Evolutionary conservation across 306 rosid genomes (phyloP).

Genomic region (Gillenia trifoliata): DNA sequence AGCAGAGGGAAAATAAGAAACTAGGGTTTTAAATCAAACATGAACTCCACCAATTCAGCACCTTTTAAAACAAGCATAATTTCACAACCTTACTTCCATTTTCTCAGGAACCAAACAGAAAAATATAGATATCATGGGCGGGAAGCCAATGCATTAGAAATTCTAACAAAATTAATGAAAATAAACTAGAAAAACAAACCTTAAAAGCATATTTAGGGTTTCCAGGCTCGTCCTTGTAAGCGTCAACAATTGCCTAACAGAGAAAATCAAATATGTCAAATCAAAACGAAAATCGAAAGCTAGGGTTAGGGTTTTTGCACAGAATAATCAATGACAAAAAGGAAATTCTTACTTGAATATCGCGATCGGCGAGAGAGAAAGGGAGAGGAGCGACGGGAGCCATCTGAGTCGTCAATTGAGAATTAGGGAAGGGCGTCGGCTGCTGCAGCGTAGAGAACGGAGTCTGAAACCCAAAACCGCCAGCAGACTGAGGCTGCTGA

Average conservation of each 20-base stretch:
- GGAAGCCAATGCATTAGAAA: slow-evolving; percentile 2
- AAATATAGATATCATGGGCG: neutral
- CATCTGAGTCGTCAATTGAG: slow-evolving; percentile 84
- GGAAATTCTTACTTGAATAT: slow-evolving; percentile 55
- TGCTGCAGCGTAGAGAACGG: slow-evolving; percentile 41
- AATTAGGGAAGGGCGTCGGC: slow-evolving; percentile 36
- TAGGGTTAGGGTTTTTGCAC: neutral
- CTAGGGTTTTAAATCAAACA: neutral
- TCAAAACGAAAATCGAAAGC: neutral
- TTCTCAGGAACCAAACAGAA: neutral
- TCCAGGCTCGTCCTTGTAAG: slow-evolving; percentile 86
- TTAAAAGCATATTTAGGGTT: slow-evolving; percentile 87
- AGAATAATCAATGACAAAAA: neutral
- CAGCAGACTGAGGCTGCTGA: slow-evolving; percentile 37
- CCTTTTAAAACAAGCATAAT: neutral
- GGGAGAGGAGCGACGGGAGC: slow-evolving; percentile 90
- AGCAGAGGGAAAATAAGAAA: neutral
- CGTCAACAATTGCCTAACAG: slow-evolving; percentile 72
- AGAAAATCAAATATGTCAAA: neutral
- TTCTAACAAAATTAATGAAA: neutral
- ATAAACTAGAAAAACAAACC: slow-evolving; percentile 39
- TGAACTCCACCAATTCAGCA: neutral
- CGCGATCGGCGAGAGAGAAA: slow-evolving; percentile 88
- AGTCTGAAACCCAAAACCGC: slow-evolving; percentile 55
- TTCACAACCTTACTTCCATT: neutral